These are phyloP conservation scores for Podospora anserina DNA, from an alignment of 495 filamentous ascomycete species.

Conservation along the genomic window DNA sequence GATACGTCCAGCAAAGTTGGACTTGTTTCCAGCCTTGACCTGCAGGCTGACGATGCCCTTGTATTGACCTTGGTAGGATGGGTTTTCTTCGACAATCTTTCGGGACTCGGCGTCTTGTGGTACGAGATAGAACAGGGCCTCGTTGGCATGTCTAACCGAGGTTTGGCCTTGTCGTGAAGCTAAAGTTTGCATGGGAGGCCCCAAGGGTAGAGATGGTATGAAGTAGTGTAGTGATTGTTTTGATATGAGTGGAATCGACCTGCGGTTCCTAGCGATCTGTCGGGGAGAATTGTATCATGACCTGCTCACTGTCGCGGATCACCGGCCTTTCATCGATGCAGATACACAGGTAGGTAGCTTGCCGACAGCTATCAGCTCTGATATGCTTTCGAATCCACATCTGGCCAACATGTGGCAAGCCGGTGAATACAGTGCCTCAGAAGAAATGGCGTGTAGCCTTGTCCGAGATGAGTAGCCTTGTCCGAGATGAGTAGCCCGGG, in stretches of 20 bases:
- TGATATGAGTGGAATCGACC: background rate
- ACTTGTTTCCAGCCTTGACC: background rate
- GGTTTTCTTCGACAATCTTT: background rate
- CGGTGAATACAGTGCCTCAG: too few species aligned
- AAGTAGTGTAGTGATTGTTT: background rate
- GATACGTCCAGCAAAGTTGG: background rate
- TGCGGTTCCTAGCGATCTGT: background rate
- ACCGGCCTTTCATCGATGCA: background rate
- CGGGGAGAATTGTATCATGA: background rate
- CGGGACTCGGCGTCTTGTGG: background rate
- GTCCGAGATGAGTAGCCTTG: too few species aligned
- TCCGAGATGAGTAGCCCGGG: too few species aligned
- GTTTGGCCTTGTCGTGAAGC: too few species aligned
- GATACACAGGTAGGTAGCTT: too few species aligned
- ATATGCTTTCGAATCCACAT: too few species aligned
- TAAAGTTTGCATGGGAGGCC: too few species aligned
- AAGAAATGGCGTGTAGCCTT: too few species aligned
- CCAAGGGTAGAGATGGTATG: background rate
- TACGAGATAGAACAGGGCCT: background rate
- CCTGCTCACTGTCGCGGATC: background rate
- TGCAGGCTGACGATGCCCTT: background rate
- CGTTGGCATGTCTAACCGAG: background rate
- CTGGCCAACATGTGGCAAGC: too few species aligned
- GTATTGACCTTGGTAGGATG: background rate
- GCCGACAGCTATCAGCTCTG: too few species aligned